phyloP scores from a whole-genome alignment of 2,329 filamentous ascomycete species.

The Dothideomycetidae sp. region DNA sequence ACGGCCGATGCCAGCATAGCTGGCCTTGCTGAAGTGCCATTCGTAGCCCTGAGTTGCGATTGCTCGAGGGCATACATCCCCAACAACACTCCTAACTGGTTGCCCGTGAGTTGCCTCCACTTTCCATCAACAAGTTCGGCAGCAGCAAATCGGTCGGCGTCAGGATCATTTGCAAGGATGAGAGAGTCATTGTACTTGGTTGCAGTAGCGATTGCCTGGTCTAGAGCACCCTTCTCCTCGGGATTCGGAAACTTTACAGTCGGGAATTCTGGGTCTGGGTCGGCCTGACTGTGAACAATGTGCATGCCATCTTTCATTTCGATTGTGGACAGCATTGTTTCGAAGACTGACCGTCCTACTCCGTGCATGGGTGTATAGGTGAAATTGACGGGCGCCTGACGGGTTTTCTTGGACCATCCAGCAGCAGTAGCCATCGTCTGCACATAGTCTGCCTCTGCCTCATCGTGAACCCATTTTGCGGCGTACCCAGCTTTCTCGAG shows the following conservation, averaged over 20 bases:
- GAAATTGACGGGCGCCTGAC: neutral
- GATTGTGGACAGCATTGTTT: constrained; percentile 25
- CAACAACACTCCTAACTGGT: constrained; percentile 47
- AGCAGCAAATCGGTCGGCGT: constrained; percentile 48
- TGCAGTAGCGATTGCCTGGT: constrained; percentile 43
- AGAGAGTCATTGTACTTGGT: constrained; percentile 34
- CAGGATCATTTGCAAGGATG: constrained; percentile 49
- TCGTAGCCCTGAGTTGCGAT: too few species aligned
- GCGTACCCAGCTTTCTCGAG: constrained; percentile 16
- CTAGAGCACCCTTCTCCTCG: constrained; percentile 48
- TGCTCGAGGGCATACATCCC: constrained; percentile 43
- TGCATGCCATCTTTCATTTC: constrained; percentile 31
- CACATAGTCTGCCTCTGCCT: constrained; percentile 8
- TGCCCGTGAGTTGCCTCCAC: constrained; percentile 51
- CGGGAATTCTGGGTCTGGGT: constrained; percentile 49
- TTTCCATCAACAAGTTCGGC: constrained; percentile 42
- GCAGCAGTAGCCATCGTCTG: neutral
- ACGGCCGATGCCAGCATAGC: constrained; percentile 50
- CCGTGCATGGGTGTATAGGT: constrained; percentile 44
- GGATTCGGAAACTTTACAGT: constrained; percentile 53
- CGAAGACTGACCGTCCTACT: constrained; percentile 37
- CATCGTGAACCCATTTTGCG: constrained; percentile 1
- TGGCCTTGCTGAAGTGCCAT: too few species aligned
- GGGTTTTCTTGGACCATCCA: neutral
- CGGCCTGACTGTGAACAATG: constrained; percentile 36